Percentiles rank a stretch among this genome's conserved stretches.
Evolutionary conservation across 148 eudicot species (phyloP).

Genomic region (Rhododendron ferrugineum): DNA sequence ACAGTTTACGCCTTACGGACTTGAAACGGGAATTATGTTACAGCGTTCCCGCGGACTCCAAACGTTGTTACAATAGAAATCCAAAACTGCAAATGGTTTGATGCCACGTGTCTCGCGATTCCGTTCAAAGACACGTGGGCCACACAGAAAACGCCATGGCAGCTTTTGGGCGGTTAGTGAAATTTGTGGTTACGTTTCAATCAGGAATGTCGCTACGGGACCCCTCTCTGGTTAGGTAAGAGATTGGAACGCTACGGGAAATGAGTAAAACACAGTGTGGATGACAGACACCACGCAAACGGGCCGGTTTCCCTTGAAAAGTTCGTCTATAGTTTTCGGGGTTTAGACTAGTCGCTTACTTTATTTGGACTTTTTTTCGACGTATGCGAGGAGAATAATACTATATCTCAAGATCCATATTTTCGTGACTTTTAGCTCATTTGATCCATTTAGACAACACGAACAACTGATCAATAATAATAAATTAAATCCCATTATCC

Average conservation of each 20-base stretch:
- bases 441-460: no score
- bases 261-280: neutral
- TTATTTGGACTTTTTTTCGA: no score
- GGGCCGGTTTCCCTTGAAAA: no score
- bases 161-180: neutral
- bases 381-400: no score
- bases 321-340: no score
- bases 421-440: no score
- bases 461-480: no score
- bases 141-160: neutral
- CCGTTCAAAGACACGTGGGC: neutral
- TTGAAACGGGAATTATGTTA: conserved; percentile 2
- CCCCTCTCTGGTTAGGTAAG: neutral
- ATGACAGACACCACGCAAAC: neutral
- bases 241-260: neutral
- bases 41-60: conserved; percentile 4
- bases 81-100: neutral
- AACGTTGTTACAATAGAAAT: neutral
- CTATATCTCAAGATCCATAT: no score
- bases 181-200: neutral
- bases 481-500: no score
- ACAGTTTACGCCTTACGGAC: neutral
- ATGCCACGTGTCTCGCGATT: neutral
- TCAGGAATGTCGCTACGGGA: neutral
- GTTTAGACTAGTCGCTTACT: no score